Conservation (phyloP, 1,284 basidiomycete genomes). For the Singerocomus inundabilis region DNA sequence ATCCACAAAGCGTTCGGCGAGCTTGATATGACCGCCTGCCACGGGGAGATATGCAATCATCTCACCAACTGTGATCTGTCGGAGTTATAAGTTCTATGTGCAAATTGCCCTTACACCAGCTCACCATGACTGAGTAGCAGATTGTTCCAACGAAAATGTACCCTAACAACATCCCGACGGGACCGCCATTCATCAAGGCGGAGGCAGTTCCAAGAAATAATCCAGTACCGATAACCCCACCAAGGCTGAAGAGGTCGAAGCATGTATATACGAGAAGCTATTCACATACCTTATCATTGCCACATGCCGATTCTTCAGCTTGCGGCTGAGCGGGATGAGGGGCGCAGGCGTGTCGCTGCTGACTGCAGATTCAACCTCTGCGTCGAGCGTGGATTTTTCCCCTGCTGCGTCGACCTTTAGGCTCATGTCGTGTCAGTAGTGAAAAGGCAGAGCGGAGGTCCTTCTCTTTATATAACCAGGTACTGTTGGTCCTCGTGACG, state of each 20-base stretch:
- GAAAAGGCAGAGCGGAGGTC: not conserved
- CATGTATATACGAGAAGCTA: not conserved
- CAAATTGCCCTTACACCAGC: not conserved
- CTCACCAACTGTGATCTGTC: slow-evolving; percentile 31
- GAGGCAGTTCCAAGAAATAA: slow-evolving; percentile 38
- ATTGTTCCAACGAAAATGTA: slow-evolving; percentile 31
- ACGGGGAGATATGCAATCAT: slow-evolving; percentile 39
- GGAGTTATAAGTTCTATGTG: not conserved
- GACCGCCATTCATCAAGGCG: slow-evolving; percentile 26
- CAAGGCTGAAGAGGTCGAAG: slow-evolving; percentile 19
- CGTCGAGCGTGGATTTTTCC: slow-evolving; percentile 1
- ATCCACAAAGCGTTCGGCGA: slow-evolving; percentile 68
- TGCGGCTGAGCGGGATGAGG: slow-evolving; percentile 11
- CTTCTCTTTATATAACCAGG: slow-evolving; percentile 3
- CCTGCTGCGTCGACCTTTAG: not conserved
- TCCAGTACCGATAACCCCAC: slow-evolving; percentile 48
- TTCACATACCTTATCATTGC: slow-evolving; percentile 25
- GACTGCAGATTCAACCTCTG: slow-evolving; percentile 1
- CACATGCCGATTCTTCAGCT: slow-evolving; percentile 27
- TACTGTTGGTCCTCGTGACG: not conserved
- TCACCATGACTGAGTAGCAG: slow-evolving; percentile 25
- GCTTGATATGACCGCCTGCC: slow-evolving; percentile 59
- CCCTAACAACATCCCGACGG: slow-evolving; percentile 32
- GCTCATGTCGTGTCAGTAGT: slow-evolving; percentile 1
- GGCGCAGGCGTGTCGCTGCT: not conserved